These are phyloP conservation scores for Ophiostoma himal-ulmi DNA, from an alignment of 2,329 filamentous ascomycete species.

Conservation along the genomic window DNA sequence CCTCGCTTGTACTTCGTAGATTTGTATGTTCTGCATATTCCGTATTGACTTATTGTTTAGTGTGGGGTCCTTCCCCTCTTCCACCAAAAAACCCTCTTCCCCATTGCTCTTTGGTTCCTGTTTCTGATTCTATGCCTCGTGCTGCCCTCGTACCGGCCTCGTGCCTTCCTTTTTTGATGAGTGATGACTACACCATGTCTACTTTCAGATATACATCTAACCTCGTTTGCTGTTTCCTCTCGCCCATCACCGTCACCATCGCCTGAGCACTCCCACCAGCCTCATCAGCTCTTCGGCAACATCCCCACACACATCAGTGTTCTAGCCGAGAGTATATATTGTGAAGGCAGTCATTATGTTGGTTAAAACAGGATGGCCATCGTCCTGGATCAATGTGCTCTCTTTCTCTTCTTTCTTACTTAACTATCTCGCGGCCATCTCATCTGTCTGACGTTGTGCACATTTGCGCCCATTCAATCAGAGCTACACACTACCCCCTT, in stretches of 20 bases:
- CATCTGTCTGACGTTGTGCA: background rate
- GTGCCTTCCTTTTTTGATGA: background rate
- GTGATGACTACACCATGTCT: background rate
- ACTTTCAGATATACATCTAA: background rate
- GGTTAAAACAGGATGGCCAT: background rate
- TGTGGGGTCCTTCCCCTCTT: background rate
- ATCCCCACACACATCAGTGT: background rate
- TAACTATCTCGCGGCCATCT: background rate
- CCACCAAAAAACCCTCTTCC: background rate
- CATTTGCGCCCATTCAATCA: background rate
- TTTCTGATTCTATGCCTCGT: background rate
- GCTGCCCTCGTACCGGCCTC: background rate
- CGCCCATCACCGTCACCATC: background rate
- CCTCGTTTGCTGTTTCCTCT: background rate
- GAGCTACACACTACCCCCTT: background rate
- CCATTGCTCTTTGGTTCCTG: background rate
- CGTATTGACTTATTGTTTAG: background rate
- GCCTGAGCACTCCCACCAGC: background rate
- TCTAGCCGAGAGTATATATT: background rate
- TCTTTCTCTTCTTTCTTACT: background rate
- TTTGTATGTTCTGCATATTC: conserved; percentile 1
- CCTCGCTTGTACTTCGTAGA: background rate
- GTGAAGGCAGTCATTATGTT: background rate
- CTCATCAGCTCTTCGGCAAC: background rate
- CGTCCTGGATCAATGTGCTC: background rate